Evolutionary conservation across 495 filamentous ascomycete species (phyloP), one percentile per base, ranked within the genome.

Genomic region (Chaetomidium leptoderma): DNA sequence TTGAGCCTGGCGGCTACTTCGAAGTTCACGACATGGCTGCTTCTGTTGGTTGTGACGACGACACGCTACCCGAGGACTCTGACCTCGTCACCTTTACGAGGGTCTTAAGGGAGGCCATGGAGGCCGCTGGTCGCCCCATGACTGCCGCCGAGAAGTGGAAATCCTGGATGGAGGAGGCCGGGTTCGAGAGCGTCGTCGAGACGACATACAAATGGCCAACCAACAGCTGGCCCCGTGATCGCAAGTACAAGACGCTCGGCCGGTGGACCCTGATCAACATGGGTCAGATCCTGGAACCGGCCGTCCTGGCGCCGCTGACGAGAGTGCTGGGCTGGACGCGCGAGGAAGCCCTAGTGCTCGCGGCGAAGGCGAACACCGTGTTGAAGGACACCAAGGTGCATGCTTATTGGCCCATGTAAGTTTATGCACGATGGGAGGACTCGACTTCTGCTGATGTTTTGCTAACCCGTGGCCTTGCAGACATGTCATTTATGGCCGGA

Each of bases 31-130:
- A 65, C 40, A 55, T 53, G 21, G 55, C 23, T 16, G 4, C 6
- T n/a, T 83, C 21, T 76, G 76, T 53, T 79, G 74, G 50, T 79
- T 78, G 72, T 35, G 77, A 82, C 51, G 79, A 83, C 59, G 76
- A 68, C 46, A 78, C 71, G 17, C 70, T 81, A 55, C 17, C 27
- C 1, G 42, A 67, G 3, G 63, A 69, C 17, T 51, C 57, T 27
- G 63, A 55, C 19, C 58, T 72, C 23, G 29, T 23, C 23, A 52
- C 45, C 19, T 71, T 63, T 63, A 66, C 66, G 27, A 65, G 52
- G 27, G 33, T 78, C n/a, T n/a, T n/a, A 26, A 50, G 76, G 8
- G 64, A 75, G 23, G 66, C 66, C 6, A 63, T 70, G 29, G 30
- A 26, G 3, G 26, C 14, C 10, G 36, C 64, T n/a, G 47, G 43